A percentile compares a stretch with the other conserved stretches of the same genome.
Evolutionary conservation across 768 basidiomycete species (phyloP).

Genomic region (Xerocomus brunneocitrinus): DNA sequence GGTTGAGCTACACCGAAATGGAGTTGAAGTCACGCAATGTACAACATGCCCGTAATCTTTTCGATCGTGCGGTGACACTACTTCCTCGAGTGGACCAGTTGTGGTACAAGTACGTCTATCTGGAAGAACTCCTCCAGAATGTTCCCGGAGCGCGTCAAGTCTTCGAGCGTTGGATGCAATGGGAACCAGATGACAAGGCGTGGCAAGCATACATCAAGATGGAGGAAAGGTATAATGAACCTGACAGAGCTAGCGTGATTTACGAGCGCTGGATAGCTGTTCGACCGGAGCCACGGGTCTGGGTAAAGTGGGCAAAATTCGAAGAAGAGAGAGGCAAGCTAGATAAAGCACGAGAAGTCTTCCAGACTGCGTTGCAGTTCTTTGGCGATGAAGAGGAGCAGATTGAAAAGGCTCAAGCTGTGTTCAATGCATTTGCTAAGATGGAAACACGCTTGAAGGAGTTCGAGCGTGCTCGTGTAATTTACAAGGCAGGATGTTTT

Average conservation of each 20-base stretch:
- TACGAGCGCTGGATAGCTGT: slow-evolving; percentile 90
- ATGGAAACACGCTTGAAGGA: slow-evolving; percentile 98
- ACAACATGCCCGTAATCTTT: slow-evolving; percentile 93
- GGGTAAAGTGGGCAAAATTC: slow-evolving; percentile 85
- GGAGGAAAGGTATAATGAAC: slow-evolving; percentile 89
- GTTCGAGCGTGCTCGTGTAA: slow-evolving; percentile 92
- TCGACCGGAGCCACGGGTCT: slow-evolving; percentile 69
- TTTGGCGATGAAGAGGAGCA: slow-evolving; percentile 87
- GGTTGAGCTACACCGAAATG: slow-evolving; percentile 95
- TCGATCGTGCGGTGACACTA: slow-evolving; percentile 94
- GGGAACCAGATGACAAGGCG: slow-evolving; percentile 99
- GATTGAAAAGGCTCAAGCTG: slow-evolving; percentile 84
- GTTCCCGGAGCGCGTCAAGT: slow-evolving; percentile 95
- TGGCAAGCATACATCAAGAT: slow-evolving; percentile 99
- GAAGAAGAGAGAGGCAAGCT: slow-evolving; percentile 69
- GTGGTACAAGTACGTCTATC: slow-evolving; percentile 99
- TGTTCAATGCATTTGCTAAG: slow-evolving; percentile 90
- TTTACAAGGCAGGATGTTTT: slow-evolving; percentile 77
- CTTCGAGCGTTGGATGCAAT: slow-evolving; percentile 99
- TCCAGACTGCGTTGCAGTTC: slow-evolving; percentile 86
- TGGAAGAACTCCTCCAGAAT: slow-evolving; percentile 95
- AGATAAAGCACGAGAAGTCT: slow-evolving; percentile 79
- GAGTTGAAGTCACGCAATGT: slow-evolving; percentile 98
- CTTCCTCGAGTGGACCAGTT: slow-evolving; percentile 95
- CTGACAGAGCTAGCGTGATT: slow-evolving; percentile 86